Conservation (phyloP, 1,139 yeast species). For the Candida neerlandica region DNA sequence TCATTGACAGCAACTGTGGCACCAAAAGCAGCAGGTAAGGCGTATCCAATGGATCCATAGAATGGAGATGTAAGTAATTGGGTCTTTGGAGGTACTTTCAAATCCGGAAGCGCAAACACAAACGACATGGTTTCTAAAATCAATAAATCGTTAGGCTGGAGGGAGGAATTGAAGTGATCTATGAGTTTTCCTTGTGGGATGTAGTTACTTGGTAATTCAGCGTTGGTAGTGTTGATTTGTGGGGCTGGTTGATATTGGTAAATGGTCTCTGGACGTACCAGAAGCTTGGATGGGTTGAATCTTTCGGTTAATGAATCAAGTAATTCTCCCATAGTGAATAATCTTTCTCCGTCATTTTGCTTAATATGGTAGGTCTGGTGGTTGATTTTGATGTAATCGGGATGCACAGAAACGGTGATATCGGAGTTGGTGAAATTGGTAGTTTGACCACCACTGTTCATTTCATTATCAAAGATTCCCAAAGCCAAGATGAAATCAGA, state of each 20-base stretch:
- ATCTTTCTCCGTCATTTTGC: conserved; percentile 21
- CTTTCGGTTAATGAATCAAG: conserved; percentile 16
- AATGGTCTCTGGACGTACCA: conserved; percentile 5
- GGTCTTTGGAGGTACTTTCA: conserved; percentile 55
- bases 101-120: conserved; percentile 69
- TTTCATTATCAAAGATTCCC: conserved; percentile 57
- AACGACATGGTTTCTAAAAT: conserved; percentile 81
- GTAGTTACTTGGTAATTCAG: conserved; percentile 17
- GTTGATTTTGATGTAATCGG: conserved; percentile 36
- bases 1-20: conserved; percentile 71
- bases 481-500: conserved; percentile 54
- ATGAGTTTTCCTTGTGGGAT: conserved; percentile 29
- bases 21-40: conserved; percentile 83
- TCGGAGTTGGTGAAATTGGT: conserved; percentile 24
- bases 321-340: conserved; percentile 26
- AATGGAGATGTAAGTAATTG: conserved; percentile 64
- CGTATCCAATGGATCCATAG: conserved; percentile 85
- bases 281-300: conserved; percentile 9
- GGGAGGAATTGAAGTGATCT: conserved; percentile 34
- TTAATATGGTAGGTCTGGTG: conserved; percentile 26
- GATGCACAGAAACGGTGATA: conserved; percentile 33
- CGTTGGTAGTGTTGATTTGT: not conserved
- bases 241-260: conserved; percentile 8
- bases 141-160: conserved; percentile 64
- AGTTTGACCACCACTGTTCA: conserved; percentile 51